Percentiles rank a stretch among this genome's conserved stretches.
phyloP scores from a whole-genome alignment of 75 land plant species.

The Ceratopteris richardii region DNA sequence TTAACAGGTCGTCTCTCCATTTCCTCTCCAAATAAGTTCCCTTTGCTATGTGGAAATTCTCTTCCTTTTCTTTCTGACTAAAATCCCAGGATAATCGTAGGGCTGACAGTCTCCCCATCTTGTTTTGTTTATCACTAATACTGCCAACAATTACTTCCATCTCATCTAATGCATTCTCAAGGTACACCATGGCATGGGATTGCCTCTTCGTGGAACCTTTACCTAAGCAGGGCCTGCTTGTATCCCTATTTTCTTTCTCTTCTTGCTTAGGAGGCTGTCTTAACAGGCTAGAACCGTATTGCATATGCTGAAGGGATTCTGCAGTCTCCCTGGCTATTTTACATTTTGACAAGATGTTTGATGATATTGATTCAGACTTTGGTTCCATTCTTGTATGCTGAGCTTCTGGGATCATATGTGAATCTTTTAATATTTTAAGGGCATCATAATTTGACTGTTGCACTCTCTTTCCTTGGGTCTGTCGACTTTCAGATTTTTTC shows the following conservation, averaged over 20 bases:
- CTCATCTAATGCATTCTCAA: conserved; percentile 4
- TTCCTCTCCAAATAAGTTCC: too few relatives aligned
- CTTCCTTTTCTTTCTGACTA: too few relatives aligned
- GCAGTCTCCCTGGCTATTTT: neutral
- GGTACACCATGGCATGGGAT: conserved; percentile 1
- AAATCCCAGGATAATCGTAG: too few relatives aligned
- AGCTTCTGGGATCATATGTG: too few relatives aligned
- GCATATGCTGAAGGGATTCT: neutral
- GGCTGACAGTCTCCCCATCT: too few relatives aligned
- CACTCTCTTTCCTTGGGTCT: too few relatives aligned
- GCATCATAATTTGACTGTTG: too few relatives aligned
- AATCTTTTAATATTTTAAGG: too few relatives aligned
- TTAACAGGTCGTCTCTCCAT: too few relatives aligned
- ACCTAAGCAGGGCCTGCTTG: neutral
- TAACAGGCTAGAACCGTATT: neutral
- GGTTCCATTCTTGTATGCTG: too few relatives aligned
- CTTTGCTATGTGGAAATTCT: too few relatives aligned
- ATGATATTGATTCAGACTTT: too few relatives aligned
- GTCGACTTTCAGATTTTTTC: neutral
- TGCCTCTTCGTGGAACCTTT: neutral
- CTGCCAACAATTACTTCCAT: neutral
- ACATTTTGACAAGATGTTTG: neutral
- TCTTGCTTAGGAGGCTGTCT: neutral
- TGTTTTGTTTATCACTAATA: neutral
- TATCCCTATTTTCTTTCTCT: neutral